These are phyloP conservation scores for Umbelopsis sp. DNA, from an alignment of 192 early-diverging fungal genomes.

Conservation along the genomic window DNA sequence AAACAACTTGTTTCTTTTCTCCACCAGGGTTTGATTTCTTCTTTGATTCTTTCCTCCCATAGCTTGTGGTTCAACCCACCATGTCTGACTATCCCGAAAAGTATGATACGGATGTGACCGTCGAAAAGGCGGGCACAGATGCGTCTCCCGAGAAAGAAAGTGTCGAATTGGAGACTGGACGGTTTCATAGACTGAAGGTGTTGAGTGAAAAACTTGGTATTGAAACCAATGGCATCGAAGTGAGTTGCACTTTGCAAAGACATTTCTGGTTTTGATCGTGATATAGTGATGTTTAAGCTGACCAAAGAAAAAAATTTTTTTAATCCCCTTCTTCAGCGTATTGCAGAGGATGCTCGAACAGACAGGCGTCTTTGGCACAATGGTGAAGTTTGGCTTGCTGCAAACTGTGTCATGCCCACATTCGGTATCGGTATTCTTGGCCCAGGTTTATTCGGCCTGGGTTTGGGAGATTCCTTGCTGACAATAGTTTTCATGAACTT, in stretches of 20 bases:
- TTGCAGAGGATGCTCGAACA: conserved; percentile 13
- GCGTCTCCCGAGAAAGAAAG: too few relatives aligned
- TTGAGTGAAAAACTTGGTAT: conserved; percentile 2
- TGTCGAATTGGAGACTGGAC: too few relatives aligned
- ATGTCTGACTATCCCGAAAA: too few relatives aligned
- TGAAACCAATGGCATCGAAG: conserved; percentile 17
- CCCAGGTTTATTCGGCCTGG: conserved; percentile 30
- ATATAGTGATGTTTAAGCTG: background rate
- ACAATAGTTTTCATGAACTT: conserved; percentile 40
- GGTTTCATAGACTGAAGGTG: background rate
- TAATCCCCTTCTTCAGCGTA: background rate
- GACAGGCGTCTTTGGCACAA: conserved; percentile 19
- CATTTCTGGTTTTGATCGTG: background rate
- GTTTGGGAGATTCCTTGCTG: conserved; percentile 26
- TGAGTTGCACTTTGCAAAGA: background rate
- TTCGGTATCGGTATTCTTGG: conserved; percentile 34
- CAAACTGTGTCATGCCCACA: conserved; percentile 28
- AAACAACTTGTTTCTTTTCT: too few relatives aligned
- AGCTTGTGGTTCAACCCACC: too few relatives aligned
- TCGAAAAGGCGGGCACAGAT: too few relatives aligned
- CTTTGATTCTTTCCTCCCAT: too few relatives aligned
- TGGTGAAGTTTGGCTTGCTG: conserved; percentile 18
- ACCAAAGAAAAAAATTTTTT: background rate
- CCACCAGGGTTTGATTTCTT: too few relatives aligned
- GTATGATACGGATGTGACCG: too few relatives aligned